phyloP scores from a whole-genome alignment of 2,329 filamentous ascomycete genomes.

The Fusarium sp. region DNA sequence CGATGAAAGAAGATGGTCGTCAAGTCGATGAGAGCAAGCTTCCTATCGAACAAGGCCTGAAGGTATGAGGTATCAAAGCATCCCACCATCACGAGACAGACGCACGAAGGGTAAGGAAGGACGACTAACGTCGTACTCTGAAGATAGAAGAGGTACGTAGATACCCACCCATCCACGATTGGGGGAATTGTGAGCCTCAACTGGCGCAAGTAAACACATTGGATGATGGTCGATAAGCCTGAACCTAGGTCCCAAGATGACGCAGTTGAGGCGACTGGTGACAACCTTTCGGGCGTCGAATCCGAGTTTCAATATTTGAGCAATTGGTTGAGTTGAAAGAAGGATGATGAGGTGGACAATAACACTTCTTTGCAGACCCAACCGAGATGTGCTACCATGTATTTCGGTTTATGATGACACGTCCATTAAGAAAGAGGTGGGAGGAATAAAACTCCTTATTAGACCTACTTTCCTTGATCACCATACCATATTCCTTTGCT shows the following conservation, averaged over 20 bases:
- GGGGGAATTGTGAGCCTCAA: conserved; percentile 39
- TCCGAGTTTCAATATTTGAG: conserved; percentile 1
- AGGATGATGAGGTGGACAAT: conserved; percentile 15
- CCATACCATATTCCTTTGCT: background rate
- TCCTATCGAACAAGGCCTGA: conserved; percentile 9
- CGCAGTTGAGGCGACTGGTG: conserved; percentile 33
- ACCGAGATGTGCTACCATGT: background rate
- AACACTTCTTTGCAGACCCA: background rate
- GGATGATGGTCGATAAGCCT: background rate
- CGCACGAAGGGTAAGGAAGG: conserved; percentile 39
- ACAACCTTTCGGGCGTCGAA: conserved; percentile 6
- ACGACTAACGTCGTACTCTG: conserved; percentile 33
- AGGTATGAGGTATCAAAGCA: conserved; percentile 18
- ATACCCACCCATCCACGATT: conserved; percentile 25
- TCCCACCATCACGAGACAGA: conserved; percentile 42
- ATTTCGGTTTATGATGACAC: background rate
- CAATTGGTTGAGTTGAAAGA: conserved; percentile 13
- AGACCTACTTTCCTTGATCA: background rate
- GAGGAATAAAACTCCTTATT: background rate
- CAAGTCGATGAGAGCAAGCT: background rate
- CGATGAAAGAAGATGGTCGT: background rate
- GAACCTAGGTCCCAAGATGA: conserved; percentile 1
- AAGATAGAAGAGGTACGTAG: conserved; percentile 12
- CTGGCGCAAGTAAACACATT: conserved; percentile 15
- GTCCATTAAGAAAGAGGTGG: background rate